These are phyloP conservation scores for Russula emetica DNA, from an alignment of 768 basidiomycete species.

Conservation along the genomic window DNA sequence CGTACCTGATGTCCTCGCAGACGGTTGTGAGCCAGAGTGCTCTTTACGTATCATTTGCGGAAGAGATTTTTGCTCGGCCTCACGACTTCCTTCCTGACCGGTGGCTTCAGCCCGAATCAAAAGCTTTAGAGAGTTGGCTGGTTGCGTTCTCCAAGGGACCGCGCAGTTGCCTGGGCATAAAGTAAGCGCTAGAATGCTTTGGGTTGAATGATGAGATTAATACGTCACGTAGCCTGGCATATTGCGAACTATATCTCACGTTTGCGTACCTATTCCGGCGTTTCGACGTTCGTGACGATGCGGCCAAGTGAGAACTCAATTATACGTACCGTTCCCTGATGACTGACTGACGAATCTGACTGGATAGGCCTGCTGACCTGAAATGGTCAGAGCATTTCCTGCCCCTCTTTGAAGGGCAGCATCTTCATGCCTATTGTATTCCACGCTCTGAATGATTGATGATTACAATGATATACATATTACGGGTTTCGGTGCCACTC, in stretches of 20 bases:
- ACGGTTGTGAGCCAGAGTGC: constrained; percentile 19
- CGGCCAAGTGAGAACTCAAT: neutral
- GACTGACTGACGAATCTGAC: neutral
- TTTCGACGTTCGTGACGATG: constrained; percentile 25
- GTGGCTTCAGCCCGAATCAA: constrained; percentile 22
- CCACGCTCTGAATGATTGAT: constrained; percentile 13
- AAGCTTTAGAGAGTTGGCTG: constrained; percentile 10
- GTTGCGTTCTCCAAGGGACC: constrained; percentile 28
- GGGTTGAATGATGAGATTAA: neutral
- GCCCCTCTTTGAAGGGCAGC: constrained; percentile 17
- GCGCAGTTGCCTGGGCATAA: constrained; percentile 27
- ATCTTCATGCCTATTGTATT: constrained; percentile 17
- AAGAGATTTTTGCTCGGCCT: constrained; percentile 22
- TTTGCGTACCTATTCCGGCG: constrained; percentile 30
- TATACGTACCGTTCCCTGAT: neutral
- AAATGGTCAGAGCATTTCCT: constrained; percentile 20
- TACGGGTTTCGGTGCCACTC: too few species aligned
- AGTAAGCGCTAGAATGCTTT: constrained; percentile 9
- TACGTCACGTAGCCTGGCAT: constrained; percentile 19
- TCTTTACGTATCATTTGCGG: constrained; percentile 14
- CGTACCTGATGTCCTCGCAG: neutral
- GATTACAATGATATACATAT: too few species aligned
- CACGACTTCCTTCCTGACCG: constrained; percentile 25
- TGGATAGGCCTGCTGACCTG: constrained; percentile 14
- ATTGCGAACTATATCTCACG: constrained; percentile 28